Conservation (phyloP, 73 alveolate genomes). For the Paramecium caudatum region DNA sequence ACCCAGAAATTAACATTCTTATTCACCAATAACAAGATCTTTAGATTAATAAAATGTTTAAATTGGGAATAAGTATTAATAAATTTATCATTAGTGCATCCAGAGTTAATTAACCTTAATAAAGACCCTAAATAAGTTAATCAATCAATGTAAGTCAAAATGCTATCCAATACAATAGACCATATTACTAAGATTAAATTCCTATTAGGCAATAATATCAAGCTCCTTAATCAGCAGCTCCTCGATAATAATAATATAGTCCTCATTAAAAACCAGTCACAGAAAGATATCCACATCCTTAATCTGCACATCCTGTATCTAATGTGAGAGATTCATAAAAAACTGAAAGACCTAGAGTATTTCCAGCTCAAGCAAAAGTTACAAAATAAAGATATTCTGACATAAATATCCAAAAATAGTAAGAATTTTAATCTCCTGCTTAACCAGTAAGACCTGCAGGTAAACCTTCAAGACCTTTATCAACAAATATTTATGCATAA, state of each 20-base stretch:
- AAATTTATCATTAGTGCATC: not conserved
- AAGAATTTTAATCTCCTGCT: not conserved
- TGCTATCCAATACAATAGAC: not conserved
- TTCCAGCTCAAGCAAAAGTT: constrained; percentile 55
- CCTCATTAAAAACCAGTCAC: constrained; percentile 12
- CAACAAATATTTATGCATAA: not conserved
- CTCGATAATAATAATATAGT: constrained; percentile 21
- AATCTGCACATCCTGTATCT: constrained; percentile 26
- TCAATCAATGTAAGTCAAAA: not conserved
- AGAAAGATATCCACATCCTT: constrained; percentile 27
- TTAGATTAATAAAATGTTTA: not conserved
- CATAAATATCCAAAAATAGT: not conserved
- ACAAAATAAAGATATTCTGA: not conserved
- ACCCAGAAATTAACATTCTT: constrained; percentile 12
- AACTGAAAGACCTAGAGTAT: constrained; percentile 32
- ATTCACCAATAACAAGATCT: constrained; percentile 28
- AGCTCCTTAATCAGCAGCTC: constrained; percentile 55
- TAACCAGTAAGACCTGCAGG: constrained; percentile 57
- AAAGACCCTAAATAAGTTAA: constrained; percentile 1
- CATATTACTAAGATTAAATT: not conserved
- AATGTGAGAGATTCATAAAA: not conserved
- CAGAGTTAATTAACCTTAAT: not conserved
- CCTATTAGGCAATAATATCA: not conserved
- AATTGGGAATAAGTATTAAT: not conserved
- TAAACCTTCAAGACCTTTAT: constrained; percentile 65